A percentile compares a stretch with the other conserved stretches of the same genome.
phyloP scores from a whole-genome alignment of 2,329 filamentous ascomycete species.

The Remersonia thermophila region DNA sequence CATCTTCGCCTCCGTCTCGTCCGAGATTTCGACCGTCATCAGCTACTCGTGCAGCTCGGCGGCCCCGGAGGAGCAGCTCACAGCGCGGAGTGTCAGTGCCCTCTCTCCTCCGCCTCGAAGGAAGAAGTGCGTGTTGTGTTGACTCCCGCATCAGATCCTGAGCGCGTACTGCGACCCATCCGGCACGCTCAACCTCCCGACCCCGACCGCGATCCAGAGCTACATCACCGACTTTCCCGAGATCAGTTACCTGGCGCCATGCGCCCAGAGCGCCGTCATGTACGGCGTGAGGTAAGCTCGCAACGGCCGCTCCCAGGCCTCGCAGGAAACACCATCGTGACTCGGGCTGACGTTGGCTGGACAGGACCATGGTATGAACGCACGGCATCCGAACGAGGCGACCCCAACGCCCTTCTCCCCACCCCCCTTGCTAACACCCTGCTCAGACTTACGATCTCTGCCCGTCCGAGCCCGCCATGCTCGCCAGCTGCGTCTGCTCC shows the following conservation, averaged over 20 bases:
- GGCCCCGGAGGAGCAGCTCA: constrained; percentile 36
- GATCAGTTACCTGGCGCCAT: constrained; percentile 30
- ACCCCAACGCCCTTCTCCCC: background rate
- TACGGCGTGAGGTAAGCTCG: constrained; percentile 27
- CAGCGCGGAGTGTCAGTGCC: constrained; percentile 27
- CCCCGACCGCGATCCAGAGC: constrained; percentile 31
- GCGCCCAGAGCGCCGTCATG: constrained; percentile 28
- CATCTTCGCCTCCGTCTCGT: constrained; percentile 27
- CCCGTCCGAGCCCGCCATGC: constrained; percentile 17
- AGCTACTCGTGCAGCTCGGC: constrained; percentile 32
- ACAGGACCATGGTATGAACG: constrained; percentile 23
- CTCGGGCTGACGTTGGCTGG: constrained; percentile 7
- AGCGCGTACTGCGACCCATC: constrained; percentile 38
- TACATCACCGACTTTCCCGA: constrained; percentile 40
- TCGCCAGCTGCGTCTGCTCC: constrained; percentile 39
- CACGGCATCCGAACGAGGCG: too few species aligned
- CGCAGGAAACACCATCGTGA: background rate
- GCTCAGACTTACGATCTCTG: constrained; percentile 14
- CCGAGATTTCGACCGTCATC: constrained; percentile 28
- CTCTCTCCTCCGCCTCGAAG: background rate
- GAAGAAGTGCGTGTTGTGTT: background rate
- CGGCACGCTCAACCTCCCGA: constrained; percentile 26
- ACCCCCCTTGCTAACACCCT: constrained; percentile 1
- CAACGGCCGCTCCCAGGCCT: too few species aligned
- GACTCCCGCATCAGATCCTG: constrained; percentile 20